A percentile compares a stretch with the other conserved stretches of the same genome.
Evolutionary conservation across 805 yeast genomes (phyloP).

Genomic region (Starmera pachycereana): DNA sequence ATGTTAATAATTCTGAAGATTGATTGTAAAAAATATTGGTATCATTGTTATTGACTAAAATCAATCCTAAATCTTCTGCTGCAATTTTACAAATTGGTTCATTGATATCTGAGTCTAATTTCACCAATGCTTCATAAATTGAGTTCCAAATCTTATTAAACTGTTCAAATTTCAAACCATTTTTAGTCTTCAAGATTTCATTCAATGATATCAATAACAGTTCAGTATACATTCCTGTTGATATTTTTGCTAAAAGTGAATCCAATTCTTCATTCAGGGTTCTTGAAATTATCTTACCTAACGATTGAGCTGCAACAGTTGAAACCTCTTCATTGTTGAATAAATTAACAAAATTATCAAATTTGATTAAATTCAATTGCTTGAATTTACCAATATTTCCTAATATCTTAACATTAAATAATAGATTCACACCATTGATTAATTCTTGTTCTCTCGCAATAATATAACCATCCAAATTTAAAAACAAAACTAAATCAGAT

Average conservation of each 20-base stretch:
- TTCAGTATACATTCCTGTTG: conserved; percentile 13
- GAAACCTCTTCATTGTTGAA: conserved; percentile 28
- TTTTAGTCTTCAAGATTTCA: conserved; percentile 16
- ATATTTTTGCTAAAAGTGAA: conserved; percentile 23
- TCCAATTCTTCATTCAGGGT: conserved; percentile 30
- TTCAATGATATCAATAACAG: conserved; percentile 23
- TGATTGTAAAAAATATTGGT: conserved; percentile 19
- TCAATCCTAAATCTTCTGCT: conserved; percentile 15
- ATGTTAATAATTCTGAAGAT: conserved; percentile 13
- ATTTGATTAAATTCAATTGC: conserved; percentile 23
- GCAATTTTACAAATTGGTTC: conserved; percentile 15
- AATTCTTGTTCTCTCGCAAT: conserved; percentile 12
- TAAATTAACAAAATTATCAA: conserved; percentile 24
- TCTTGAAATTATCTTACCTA: conserved; percentile 38
- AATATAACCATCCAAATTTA: conserved; percentile 13
- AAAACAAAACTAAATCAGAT: conserved; percentile 15
- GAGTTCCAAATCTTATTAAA: conserved; percentile 19
- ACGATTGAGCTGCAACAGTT: conserved; percentile 39
- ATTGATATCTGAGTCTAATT: conserved; percentile 9
- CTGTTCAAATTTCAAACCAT: conserved; percentile 13
- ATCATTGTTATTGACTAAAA: conserved; percentile 20
- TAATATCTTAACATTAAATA: conserved; percentile 32
- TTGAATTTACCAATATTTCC: conserved; percentile 37
- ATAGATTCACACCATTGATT: conserved; percentile 8
- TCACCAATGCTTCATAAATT: conserved; percentile 7